Evolutionary conservation across 129 eudicot species (phyloP).

Genomic region (Escallonia rubra): DNA sequence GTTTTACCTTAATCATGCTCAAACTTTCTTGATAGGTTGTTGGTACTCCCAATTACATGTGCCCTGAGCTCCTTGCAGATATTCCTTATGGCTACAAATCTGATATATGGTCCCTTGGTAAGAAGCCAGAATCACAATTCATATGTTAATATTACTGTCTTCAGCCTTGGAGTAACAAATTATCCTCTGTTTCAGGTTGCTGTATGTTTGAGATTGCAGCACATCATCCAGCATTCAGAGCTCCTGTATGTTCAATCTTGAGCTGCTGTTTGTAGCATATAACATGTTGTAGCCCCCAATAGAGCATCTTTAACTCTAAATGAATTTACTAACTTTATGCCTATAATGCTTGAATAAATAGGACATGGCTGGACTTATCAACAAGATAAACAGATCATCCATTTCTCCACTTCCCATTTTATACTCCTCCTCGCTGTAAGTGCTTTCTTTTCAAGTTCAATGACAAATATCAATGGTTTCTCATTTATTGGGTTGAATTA

Average conservation of each 20-base stretch:
- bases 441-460: constrained; percentile 7
- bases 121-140: background rate
- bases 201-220: constrained; percentile 99
- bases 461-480: background rate
- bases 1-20: background rate
- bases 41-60: constrained; percentile 97
- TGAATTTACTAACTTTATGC: background rate
- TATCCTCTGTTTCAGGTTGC: constrained; percentile 48
- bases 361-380: constrained; percentile 96
- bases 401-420: constrained; percentile 93
- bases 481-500: background rate
- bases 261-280: background rate
- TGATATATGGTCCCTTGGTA: constrained; percentile 98
- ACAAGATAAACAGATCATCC: constrained; percentile 80
- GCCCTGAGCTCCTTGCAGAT: constrained; percentile 97
- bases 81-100: constrained; percentile 97
- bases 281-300: constrained; percentile 2
- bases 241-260: constrained; percentile 57
- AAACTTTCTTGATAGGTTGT: constrained; percentile 49
- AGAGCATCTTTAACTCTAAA: background rate
- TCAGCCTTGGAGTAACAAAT: background rate
- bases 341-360: constrained; percentile 19
- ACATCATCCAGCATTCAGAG: constrained; percentile 92
- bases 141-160: background rate
- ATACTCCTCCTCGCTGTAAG: constrained; percentile 89